phyloP scores from a whole-genome alignment of 176 grass and related monocot species.

The Cenchrus americanus region DNA sequence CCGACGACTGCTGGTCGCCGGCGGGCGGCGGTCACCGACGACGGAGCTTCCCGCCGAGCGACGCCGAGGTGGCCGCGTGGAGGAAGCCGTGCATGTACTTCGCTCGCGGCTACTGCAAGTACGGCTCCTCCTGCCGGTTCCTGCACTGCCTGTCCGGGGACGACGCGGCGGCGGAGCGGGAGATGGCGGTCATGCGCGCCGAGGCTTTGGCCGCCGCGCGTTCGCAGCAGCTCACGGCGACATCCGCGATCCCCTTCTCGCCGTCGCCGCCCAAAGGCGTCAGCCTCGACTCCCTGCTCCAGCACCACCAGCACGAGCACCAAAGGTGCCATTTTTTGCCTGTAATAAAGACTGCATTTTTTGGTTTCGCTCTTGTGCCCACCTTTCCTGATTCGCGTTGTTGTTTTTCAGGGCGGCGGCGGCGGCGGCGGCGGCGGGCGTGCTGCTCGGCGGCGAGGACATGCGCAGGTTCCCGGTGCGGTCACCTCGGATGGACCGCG shows the following conservation, averaged over 20 bases:
- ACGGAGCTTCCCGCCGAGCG: conserved; percentile 40
- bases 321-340: conserved; percentile 56
- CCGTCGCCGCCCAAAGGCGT: conserved; percentile 48
- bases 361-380: not conserved
- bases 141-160: conserved; percentile 44
- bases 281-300: conserved; percentile 52
- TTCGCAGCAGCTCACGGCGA: conserved; percentile 59
- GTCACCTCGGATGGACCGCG: conserved; percentile 60
- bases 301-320: conserved; percentile 45
- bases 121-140: conserved; percentile 57
- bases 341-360: conserved; percentile 12
- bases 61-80: conserved; percentile 36
- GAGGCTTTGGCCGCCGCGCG: conserved; percentile 41
- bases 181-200: conserved; percentile 32
- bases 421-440: conserved; percentile 45
- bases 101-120: conserved; percentile 55
- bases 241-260: conserved; percentile 69
- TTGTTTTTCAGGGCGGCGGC: conserved; percentile 40
- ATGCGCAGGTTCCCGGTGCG: conserved; percentile 57
- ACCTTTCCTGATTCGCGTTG: not conserved
- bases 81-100: conserved; percentile 60
- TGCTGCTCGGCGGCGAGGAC: conserved; percentile 56
- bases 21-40: conserved; percentile 31
- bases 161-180: conserved; percentile 41
- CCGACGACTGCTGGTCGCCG: conserved; percentile 38